Evolutionary conservation across 345 rosid genomes (phyloP).

Genomic region (thale cress (Arabidopsis thaliana)): DNA sequence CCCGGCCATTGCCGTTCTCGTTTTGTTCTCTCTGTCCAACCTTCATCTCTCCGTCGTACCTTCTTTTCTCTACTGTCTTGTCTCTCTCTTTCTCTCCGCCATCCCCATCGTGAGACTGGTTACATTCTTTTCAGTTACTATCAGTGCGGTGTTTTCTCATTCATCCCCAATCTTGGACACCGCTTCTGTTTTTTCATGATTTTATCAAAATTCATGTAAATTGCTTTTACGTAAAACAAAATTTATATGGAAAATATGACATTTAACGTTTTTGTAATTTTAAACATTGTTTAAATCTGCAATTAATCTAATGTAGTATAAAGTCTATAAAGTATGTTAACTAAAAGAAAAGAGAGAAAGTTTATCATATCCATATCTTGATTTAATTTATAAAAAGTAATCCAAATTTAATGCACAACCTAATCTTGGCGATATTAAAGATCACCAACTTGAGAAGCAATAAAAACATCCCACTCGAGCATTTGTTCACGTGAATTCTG

Average conservation of each 20-base stretch:
- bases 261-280: not conserved
- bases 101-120: too few species aligned
- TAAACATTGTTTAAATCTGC: not conserved
- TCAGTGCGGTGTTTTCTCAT: too few species aligned
- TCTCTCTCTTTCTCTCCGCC: too few species aligned
- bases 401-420: not conserved
- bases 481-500: constrained; percentile 25
- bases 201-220: too few species aligned
- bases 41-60: too few species aligned
- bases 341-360: not conserved
- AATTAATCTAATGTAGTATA: not conserved
- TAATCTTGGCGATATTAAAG: not conserved
- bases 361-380: not conserved
- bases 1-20: too few species aligned
- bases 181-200: too few species aligned
- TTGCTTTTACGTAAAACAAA: too few species aligned
- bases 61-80: too few species aligned
- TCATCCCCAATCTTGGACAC: too few species aligned
- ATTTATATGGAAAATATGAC: not conserved
- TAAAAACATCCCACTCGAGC: constrained; percentile 2
- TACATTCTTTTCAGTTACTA: too few species aligned
- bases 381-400: not conserved
- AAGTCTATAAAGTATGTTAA: not conserved
- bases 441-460: constrained; percentile 14
- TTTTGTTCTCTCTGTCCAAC: too few species aligned